Conservation (phyloP, 805 yeast species). For the Yamadazyma tumulicola region DNA sequence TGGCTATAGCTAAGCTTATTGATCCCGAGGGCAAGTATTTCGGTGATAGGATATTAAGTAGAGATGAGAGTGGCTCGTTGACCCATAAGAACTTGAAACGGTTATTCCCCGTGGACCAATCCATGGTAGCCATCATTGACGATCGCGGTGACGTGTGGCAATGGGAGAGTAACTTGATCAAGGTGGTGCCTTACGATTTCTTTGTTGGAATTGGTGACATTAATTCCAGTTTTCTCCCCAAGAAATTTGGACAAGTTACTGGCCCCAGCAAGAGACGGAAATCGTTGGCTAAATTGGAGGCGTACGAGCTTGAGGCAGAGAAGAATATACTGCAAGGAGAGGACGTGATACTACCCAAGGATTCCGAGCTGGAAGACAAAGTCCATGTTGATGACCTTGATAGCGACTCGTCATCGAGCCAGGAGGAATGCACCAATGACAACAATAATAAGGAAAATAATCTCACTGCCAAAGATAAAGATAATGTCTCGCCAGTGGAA, state of each 20-base stretch:
- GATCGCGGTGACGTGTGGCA: conserved; percentile 99
- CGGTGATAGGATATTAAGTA: conserved; percentile 85
- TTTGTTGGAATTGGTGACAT: conserved; percentile 98
- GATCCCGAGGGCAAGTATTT: conserved; percentile 86
- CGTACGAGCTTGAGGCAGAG: conserved; percentile 26
- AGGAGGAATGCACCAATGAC: background rate
- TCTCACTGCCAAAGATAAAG: conserved; percentile 8
- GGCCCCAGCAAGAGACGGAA: conserved; percentile 65
- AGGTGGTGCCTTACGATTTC: conserved; percentile 93
- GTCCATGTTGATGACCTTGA: background rate
- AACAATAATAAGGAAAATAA: conserved; percentile 8
- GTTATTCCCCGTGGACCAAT: conserved; percentile 91
- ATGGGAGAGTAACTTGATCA: conserved; percentile 88
- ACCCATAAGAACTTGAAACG: conserved; percentile 86
- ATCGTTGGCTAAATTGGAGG: conserved; percentile 55
- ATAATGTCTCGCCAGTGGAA: conserved; percentile 41
- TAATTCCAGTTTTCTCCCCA: conserved; percentile 86
- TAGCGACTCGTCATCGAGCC: background rate
- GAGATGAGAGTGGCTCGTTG: conserved; percentile 93
- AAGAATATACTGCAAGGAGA: too few species aligned
- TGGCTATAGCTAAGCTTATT: conserved; percentile 81
- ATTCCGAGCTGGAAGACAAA: background rate
- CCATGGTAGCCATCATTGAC: conserved; percentile 94
- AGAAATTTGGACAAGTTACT: conserved; percentile 53
- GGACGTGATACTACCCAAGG: too few species aligned